Percentiles rank a stretch among this genome's conserved stretches.
These are phyloP conservation scores for Fraxinus platypoda DNA, from an alignment of 305 asterid genomes.

Conservation along the genomic window DNA sequence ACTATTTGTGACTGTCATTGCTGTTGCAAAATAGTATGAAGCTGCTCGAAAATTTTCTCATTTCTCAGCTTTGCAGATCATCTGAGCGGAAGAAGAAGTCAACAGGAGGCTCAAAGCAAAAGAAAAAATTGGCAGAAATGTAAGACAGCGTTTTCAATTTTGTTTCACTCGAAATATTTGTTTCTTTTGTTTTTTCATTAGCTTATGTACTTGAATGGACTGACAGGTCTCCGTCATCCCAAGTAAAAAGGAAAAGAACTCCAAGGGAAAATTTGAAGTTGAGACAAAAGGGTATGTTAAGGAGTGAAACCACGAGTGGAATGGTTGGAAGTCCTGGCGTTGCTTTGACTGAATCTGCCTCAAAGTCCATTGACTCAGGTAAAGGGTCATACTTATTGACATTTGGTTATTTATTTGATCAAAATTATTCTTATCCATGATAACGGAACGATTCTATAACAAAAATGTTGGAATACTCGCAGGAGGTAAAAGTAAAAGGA, in stretches of 20 bases:
- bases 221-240: slow-evolving; percentile 67
- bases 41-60: slow-evolving; percentile 21
- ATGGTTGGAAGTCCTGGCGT: slow-evolving; percentile 44
- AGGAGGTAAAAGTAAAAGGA: not conserved
- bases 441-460: not conserved
- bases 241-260: slow-evolving; percentile 73
- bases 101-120: slow-evolving; percentile 43
- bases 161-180: slow-evolving; percentile 5
- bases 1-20: not conserved
- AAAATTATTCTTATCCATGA: not conserved
- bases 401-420: not conserved
- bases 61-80: slow-evolving; percentile 51
- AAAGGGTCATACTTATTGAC: slow-evolving; percentile 15
- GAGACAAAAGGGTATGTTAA: slow-evolving; percentile 37
- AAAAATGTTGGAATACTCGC: not conserved
- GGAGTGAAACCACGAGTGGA: slow-evolving; percentile 41
- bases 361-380: slow-evolving; percentile 55
- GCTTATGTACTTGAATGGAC: slow-evolving; percentile 33
- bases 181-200: slow-evolving; percentile 16
- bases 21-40: slow-evolving; percentile 5
- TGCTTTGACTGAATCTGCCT: slow-evolving; percentile 33
- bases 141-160: slow-evolving; percentile 40
- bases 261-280: slow-evolving; percentile 63
- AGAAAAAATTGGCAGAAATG: slow-evolving; percentile 47
- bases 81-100: slow-evolving; percentile 52